Evolutionary conservation across 805 yeast species (phyloP).

Genomic region (Lipomyces kockii): DNA sequence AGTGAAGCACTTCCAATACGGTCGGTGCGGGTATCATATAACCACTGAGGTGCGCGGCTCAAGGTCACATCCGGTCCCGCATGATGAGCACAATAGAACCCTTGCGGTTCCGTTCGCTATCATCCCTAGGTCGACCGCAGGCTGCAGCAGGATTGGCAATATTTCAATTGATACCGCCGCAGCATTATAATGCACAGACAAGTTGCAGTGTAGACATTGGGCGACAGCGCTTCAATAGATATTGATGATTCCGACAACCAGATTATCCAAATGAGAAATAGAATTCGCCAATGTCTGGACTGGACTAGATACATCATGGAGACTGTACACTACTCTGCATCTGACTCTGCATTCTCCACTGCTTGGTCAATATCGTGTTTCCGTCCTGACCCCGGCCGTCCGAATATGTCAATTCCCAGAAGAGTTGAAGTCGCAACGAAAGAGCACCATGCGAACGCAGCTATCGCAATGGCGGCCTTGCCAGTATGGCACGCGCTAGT

Average conservation of each 20-base stretch:
- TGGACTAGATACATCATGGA: neutral
- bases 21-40: neutral
- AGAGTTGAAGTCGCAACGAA: constrained; percentile 16
- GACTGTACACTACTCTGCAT: neutral
- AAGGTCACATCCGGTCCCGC: too few relatives aligned
- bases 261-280: too few relatives aligned
- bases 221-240: neutral
- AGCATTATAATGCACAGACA: neutral
- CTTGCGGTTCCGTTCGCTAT: neutral
- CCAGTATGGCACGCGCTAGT: constrained; percentile 28
- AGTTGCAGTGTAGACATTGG: too few relatives aligned
- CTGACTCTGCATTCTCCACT: neutral
- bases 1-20: neutral
- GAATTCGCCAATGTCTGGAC: too few relatives aligned
- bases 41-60: neutral
- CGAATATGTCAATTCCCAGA: constrained; percentile 13
- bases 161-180: neutral
- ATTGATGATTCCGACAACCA: too few relatives aligned
- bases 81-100: neutral
- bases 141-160: neutral
- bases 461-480: constrained; percentile 35
- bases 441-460: constrained; percentile 32
- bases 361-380: neutral
- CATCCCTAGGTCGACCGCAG: neutral
- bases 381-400: neutral